A percentile compares a stretch with the other conserved stretches of the same genome.
phyloP scores from a whole-genome alignment of 2,329 filamentous ascomycete species.

The Coniella vitis region DNA sequence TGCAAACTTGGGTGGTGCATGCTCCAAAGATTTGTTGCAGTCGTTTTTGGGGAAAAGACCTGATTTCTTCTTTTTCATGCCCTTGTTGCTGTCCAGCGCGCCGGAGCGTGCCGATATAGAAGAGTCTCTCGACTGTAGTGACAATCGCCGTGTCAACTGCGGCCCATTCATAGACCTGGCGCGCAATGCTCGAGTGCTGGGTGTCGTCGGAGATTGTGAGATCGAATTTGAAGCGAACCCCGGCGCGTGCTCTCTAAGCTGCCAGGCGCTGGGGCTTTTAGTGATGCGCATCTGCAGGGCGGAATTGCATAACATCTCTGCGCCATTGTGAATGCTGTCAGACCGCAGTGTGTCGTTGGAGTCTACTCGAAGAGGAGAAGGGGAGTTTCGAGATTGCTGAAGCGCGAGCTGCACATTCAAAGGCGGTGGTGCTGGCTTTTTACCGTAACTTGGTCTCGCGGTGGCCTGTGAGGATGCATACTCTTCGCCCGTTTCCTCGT shows the following conservation, averaged over 20 bases:
- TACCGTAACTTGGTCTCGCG: not conserved
- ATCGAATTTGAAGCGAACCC: not conserved
- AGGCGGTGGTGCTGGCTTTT: not conserved
- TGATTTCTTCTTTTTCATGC: constrained; percentile 1
- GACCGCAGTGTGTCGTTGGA: constrained; percentile 7
- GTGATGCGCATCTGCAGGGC: constrained; percentile 10
- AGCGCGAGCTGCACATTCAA: not conserved
- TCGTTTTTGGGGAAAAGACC: not conserved
- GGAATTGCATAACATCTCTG: not conserved
- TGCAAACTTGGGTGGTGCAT: constrained; percentile 17
- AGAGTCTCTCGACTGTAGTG: constrained; percentile 14
- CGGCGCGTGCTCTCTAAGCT: constrained; percentile 6
- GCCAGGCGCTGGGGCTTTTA: constrained; percentile 12
- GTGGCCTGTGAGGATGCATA: not conserved
- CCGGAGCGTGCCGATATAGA: constrained; percentile 12
- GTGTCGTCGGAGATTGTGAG: not conserved
- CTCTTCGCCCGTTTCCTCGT: constrained; percentile 22
- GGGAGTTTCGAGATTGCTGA: not conserved
- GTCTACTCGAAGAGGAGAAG: constrained; percentile 10
- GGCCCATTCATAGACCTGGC: constrained; percentile 20
- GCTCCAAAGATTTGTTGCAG: not conserved
- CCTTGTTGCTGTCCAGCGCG: constrained; percentile 1
- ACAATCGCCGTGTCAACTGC: constrained; percentile 17
- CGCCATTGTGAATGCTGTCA: not conserved
- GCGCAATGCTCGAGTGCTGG: constrained; percentile 13